These are phyloP conservation scores for Sambucus nigra DNA, from an alignment of 129 eudicot species.

Conservation along the genomic window DNA sequence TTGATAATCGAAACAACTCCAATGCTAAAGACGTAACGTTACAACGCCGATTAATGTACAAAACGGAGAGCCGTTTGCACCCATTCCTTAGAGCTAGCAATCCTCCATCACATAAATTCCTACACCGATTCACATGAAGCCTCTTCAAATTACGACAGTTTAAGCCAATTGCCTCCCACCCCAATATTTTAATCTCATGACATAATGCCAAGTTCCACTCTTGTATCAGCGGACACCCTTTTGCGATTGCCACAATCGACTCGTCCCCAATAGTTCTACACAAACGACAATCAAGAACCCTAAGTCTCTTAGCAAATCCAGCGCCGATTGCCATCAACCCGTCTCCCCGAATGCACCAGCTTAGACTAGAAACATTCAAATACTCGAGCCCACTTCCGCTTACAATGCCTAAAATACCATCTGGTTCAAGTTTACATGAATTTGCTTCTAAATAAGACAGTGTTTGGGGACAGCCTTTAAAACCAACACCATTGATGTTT, in stretches of 20 bases:
- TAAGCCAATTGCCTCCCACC: conserved; percentile 63
- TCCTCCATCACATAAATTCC: conserved; percentile 55
- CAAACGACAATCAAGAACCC: conserved; percentile 39
- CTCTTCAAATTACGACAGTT: conserved; percentile 48
- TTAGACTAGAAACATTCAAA: conserved; percentile 43
- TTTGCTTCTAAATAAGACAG: conserved; percentile 69
- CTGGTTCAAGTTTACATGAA: conserved; percentile 62
- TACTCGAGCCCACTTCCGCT: conserved; percentile 86
- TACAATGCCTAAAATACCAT: conserved; percentile 46
- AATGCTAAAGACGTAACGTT: conserved; percentile 30
- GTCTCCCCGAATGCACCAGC: conserved; percentile 47
- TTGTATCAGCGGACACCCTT: conserved; percentile 59
- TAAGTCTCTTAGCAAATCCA: conserved; percentile 33
- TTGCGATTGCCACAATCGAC: conserved; percentile 36
- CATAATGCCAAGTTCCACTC: conserved; percentile 90
- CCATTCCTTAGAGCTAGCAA: conserved; percentile 48
- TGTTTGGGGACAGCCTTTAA: conserved; percentile 48
- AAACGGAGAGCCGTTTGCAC: conserved; percentile 33
- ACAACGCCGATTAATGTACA: conserved; percentile 48
- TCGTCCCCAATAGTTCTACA: conserved; percentile 54
- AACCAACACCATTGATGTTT: conserved; percentile 56
- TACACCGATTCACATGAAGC: conserved; percentile 78
- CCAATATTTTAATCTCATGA: conserved; percentile 38
- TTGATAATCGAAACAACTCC: conserved; percentile 38
- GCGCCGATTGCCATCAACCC: conserved; percentile 50